Percentiles rank a stretch among this genome's conserved stretches.
These are phyloP conservation scores for Terana coerulea DNA, from an alignment of 768 basidiomycete species.

Conservation along the genomic window DNA sequence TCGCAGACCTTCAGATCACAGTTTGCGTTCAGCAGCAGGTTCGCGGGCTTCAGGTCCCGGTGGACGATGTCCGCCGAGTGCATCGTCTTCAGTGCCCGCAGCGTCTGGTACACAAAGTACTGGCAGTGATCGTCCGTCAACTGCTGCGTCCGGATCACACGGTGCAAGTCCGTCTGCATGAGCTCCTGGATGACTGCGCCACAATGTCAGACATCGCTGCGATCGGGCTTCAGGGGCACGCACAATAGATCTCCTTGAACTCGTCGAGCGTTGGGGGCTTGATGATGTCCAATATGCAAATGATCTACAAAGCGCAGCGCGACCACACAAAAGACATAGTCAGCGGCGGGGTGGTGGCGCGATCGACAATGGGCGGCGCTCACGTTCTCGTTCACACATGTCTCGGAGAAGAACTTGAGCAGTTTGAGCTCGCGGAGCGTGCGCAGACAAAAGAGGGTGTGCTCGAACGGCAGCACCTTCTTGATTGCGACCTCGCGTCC, in stretches of 20 bases:
- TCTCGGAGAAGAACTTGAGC: conserved; percentile 78
- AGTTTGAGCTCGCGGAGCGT: conserved; percentile 92
- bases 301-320: conserved; percentile 58
- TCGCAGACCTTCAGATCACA: conserved; percentile 90
- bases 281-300: conserved; percentile 88
- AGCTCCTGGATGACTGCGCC: conserved; percentile 74
- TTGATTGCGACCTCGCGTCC: conserved; percentile 91
- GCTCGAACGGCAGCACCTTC: conserved; percentile 93
- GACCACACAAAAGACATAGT: neutral
- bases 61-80: conserved; percentile 83
- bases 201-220: neutral
- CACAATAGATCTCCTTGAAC: conserved; percentile 88
- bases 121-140: conserved; percentile 87
- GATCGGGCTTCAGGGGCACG: conserved; percentile 18
- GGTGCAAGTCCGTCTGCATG: conserved; percentile 89
- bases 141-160: conserved; percentile 87
- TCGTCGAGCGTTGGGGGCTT: conserved; percentile 69
- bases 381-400: conserved; percentile 80
- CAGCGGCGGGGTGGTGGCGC: neutral
- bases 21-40: conserved; percentile 83
- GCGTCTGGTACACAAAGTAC: conserved; percentile 82
- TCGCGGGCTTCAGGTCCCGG: conserved; percentile 81
- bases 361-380: conserved; percentile 12
- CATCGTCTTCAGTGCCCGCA: conserved; percentile 84
- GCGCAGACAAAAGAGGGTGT: conserved; percentile 85